A percentile compares a stretch with the other conserved stretches of the same genome.
These are phyloP conservation scores for Psilocybe subaeruginosa DNA, from an alignment of 768 basidiomycete genomes.

Conservation along the genomic window DNA sequence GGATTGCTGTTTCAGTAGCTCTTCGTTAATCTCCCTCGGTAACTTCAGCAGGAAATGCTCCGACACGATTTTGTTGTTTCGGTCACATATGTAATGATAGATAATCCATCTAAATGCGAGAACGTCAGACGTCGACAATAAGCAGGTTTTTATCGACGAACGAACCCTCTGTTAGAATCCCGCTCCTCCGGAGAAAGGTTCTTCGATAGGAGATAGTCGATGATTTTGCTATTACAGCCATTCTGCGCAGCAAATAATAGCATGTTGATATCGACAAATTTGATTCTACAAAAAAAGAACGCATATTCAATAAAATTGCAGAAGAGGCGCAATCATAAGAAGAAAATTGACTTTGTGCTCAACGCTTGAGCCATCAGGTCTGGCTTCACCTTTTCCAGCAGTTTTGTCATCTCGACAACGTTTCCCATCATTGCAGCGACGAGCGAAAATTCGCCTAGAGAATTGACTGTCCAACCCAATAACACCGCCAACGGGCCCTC, in stretches of 20 bases:
- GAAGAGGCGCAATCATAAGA: neutral
- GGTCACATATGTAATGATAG: slow-evolving; percentile 47
- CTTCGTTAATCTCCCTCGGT: slow-evolving; percentile 47
- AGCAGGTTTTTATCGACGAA: neutral
- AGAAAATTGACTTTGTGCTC: slow-evolving; percentile 41
- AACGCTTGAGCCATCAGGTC: slow-evolving; percentile 43
- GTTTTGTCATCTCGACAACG: slow-evolving; percentile 43
- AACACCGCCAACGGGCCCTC: slow-evolving; percentile 44
- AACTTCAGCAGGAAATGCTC: slow-evolving; percentile 50
- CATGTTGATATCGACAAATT: slow-evolving; percentile 48
- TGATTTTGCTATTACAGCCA: slow-evolving; percentile 30
- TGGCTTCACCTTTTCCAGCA: slow-evolving; percentile 43
- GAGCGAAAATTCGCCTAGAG: slow-evolving; percentile 55
- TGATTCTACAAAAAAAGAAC: slow-evolving; percentile 35
- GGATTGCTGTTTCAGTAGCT: slow-evolving; percentile 47
- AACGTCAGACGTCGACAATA: neutral
- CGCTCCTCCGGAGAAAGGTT: slow-evolving; percentile 46
- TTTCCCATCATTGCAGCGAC: slow-evolving; percentile 43
- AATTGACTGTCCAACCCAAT: slow-evolving; percentile 52
- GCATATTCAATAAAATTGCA: slow-evolving; percentile 4
- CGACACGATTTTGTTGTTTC: slow-evolving; percentile 32
- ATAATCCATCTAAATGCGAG: slow-evolving; percentile 51
- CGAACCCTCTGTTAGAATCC: slow-evolving; percentile 45
- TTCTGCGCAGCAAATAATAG: slow-evolving; percentile 44
- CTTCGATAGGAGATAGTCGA: slow-evolving; percentile 55